Conservation (phyloP, 192 early-diverging fungal species). For the Phlyctochytrium bullatum region DNA sequence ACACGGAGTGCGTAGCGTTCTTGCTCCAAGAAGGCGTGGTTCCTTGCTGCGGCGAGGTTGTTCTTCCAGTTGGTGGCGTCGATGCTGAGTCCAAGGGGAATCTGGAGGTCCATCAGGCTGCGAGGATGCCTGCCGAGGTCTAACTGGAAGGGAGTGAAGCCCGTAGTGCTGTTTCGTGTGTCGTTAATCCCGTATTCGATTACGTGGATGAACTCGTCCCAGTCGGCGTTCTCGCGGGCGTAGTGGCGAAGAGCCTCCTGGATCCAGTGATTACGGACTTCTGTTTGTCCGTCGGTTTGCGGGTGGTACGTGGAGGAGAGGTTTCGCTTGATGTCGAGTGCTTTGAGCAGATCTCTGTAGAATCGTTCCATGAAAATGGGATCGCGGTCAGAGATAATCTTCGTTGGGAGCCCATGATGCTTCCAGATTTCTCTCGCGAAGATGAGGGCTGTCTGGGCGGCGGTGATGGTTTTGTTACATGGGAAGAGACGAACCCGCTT, state of each 20-base stretch:
- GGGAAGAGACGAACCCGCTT: conserved; percentile 30
- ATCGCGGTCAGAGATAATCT: conserved; percentile 46
- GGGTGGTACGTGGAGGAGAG: conserved; percentile 17
- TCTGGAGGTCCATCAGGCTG: conserved; percentile 1
- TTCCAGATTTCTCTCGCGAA: conserved; percentile 1
- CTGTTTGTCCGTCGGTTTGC: conserved; percentile 36
- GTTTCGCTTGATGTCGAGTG: conserved; percentile 24
- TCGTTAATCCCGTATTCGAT: conserved; percentile 55
- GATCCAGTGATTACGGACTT: conserved; percentile 28
- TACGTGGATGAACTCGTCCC: conserved; percentile 32
- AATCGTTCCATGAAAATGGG: conserved; percentile 40
- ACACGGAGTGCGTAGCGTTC: conserved; percentile 7
- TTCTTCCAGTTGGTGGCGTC: neutral
- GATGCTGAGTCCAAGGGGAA: neutral
- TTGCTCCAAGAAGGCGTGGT: conserved; percentile 11
- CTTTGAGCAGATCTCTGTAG: conserved; percentile 20
- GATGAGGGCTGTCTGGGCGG: conserved; percentile 1
- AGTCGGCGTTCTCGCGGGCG: conserved; percentile 33
- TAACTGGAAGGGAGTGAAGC: conserved; percentile 33
- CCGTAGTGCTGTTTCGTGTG: conserved; percentile 26
- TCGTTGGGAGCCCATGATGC: conserved; percentile 37
- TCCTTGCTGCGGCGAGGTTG: neutral
- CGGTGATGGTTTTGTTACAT: neutral
- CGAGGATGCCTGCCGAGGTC: conserved; percentile 17
- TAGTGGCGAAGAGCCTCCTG: conserved; percentile 25